A percentile compares a stretch with the other conserved stretches of the same genome.
Conservation (phyloP, 1,284 basidiomycete species). For the Ganoderma sinense region DNA sequence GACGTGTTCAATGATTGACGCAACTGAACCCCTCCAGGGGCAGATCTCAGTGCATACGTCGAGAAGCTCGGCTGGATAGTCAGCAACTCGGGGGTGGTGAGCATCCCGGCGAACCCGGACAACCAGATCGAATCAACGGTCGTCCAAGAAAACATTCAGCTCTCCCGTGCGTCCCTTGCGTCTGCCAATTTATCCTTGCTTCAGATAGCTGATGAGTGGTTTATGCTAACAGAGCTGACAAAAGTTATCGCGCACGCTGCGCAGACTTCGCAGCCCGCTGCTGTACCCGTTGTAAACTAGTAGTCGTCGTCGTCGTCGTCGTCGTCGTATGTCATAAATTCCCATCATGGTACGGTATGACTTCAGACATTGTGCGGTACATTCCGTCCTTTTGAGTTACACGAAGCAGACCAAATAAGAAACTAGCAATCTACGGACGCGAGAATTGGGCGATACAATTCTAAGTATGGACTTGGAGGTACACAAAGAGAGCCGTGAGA, state of each 20-base stretch:
- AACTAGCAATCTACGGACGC: neutral
- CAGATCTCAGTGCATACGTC: conserved; percentile 72
- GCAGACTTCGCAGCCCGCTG: conserved; percentile 37
- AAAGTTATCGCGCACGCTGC: conserved; percentile 84
- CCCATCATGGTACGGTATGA: neutral
- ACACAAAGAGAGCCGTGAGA: neutral
- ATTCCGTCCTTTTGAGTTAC: neutral
- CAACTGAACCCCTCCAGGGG: conserved; percentile 46
- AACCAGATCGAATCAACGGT: conserved; percentile 96
- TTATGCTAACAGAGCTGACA: conserved; percentile 67
- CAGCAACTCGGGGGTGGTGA: conserved; percentile 69
- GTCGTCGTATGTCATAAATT: conserved; percentile 20
- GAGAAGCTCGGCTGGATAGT: conserved; percentile 79
- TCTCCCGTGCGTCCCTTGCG: conserved; percentile 72
- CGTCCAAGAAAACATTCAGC: conserved; percentile 89
- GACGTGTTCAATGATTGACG: conserved; percentile 10
- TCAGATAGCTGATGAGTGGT: neutral
- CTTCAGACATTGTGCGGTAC: neutral
- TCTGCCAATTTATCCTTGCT: too few relatives aligned
- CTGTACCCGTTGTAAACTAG: conserved; percentile 30
- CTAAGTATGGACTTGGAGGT: neutral
- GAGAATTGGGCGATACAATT: neutral
- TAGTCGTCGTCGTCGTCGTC: conserved; percentile 15
- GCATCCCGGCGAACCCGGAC: conserved; percentile 88
- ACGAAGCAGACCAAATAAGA: neutral